These are phyloP conservation scores for Starmerella roubikii DNA, from an alignment of 805 yeast species.

Conservation along the genomic window DNA sequence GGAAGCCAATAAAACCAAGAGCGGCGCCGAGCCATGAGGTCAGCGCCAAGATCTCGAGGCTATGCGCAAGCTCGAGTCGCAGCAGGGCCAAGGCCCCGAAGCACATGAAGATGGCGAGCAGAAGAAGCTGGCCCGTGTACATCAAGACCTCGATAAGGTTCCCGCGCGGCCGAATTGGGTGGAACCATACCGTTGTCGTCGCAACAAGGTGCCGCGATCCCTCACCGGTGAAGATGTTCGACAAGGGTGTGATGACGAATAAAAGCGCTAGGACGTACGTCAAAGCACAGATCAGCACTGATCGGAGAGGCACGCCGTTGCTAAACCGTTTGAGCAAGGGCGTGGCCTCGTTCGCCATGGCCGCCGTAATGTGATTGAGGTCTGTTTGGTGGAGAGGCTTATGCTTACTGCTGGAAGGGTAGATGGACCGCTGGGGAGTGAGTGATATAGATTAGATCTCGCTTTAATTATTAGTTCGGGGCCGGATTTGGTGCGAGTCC, in stretches of 20 bases:
- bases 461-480: too few species aligned
- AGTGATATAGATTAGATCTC: too few species aligned
- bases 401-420: too few species aligned
- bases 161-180: conserved; percentile 66
- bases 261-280: conserved; percentile 63
- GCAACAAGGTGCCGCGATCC: conserved; percentile 74
- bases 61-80: conserved; percentile 32
- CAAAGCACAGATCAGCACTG: conserved; percentile 39
- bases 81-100: conserved; percentile 32
- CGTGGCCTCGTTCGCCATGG: conserved; percentile 1
- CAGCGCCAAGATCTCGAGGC: conserved; percentile 43
- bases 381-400: too few species aligned
- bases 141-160: conserved; percentile 63
- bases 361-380: not conserved
- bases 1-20: conserved; percentile 52
- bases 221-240: conserved; percentile 43
- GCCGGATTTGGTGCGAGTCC: too few species aligned
- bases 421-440: too few species aligned
- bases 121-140: conserved; percentile 51
- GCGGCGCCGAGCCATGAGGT: conserved; percentile 37
- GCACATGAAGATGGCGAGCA: conserved; percentile 33
- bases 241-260: conserved; percentile 42
- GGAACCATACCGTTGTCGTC: conserved; percentile 74
- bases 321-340: not conserved
- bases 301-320: conserved; percentile 4